Evolutionary conservation across 805 yeast species (phyloP).

Genomic region (Hagleromyces aurorensis): DNA sequence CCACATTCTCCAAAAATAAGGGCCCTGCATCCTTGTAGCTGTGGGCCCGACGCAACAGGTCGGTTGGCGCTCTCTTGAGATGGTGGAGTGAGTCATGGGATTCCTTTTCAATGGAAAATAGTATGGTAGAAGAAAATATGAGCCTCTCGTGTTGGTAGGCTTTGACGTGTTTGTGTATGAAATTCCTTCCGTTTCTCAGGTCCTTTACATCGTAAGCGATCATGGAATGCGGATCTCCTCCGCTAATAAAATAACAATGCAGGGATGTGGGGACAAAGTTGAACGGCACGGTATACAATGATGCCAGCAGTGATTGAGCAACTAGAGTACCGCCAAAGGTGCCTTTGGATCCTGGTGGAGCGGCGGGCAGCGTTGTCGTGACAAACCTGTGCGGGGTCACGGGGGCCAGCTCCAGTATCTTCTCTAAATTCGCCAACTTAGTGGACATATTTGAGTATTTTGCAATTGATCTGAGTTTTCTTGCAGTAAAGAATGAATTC

Average conservation of each 20-base stretch:
- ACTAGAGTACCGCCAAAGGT: conserved; percentile 65
- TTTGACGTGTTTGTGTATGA: conserved; percentile 44
- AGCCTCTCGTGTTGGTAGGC: conserved; percentile 47
- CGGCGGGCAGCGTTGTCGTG: conserved; percentile 19
- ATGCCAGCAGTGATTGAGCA: conserved; percentile 58
- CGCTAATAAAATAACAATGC: conserved; percentile 53
- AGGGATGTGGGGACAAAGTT: conserved; percentile 49
- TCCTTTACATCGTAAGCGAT: conserved; percentile 47
- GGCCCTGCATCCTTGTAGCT: conserved; percentile 18
- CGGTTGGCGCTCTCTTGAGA: conserved; percentile 25
- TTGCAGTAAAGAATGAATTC: too few species aligned
- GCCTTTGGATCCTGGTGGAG: conserved; percentile 52
- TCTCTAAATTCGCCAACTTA: conserved; percentile 12
- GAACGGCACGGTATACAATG: conserved; percentile 42
- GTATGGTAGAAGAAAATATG: conserved; percentile 44
- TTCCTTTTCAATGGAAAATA: conserved; percentile 31
- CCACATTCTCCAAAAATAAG: conserved; percentile 15
- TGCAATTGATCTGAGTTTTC: too few species aligned
- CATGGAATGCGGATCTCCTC: conserved; percentile 41
- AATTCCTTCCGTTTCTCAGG: conserved; percentile 45
- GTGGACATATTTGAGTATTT: conserved; percentile 2
- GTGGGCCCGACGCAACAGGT: conserved; percentile 33
- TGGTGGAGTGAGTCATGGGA: conserved; percentile 11
- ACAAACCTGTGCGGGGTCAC: conserved; percentile 17
- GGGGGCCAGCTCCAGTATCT: conserved; percentile 16